phyloP scores from a whole-genome alignment of 2,329 filamentous ascomycete species.

The Fusarium succisae region DNA sequence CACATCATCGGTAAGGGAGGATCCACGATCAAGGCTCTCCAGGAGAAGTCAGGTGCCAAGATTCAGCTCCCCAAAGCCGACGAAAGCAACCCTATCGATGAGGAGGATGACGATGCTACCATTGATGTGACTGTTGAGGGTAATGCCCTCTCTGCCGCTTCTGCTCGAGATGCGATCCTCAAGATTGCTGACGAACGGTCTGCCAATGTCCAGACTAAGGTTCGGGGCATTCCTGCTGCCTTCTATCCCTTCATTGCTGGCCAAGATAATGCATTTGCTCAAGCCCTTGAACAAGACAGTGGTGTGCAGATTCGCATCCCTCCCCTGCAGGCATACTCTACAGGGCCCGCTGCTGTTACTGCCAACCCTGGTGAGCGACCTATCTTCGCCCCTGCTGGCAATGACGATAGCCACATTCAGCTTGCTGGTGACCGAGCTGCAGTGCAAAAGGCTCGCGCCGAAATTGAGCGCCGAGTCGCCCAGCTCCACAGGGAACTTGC shows the following conservation, averaged over 20 bases:
- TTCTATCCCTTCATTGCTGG: slow-evolving; percentile 97
- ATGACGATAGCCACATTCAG: slow-evolving; percentile 78
- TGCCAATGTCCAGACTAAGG: slow-evolving; percentile 80
- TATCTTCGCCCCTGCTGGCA: slow-evolving; percentile 74
- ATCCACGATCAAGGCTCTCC: slow-evolving; percentile 87
- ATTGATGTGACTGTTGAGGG: slow-evolving; percentile 92
- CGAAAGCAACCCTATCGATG: slow-evolving; percentile 62
- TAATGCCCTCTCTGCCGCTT: slow-evolving; percentile 85
- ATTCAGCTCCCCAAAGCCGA: slow-evolving; percentile 90
- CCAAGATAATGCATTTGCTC: slow-evolving; percentile 73
- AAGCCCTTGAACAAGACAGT: slow-evolving; percentile 77
- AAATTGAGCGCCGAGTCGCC: slow-evolving; percentile 81
- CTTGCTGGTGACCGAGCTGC: slow-evolving; percentile 86
- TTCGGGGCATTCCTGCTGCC: slow-evolving; percentile 87
- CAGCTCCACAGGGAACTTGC: slow-evolving; percentile 80
- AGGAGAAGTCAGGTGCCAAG: slow-evolving; percentile 87
- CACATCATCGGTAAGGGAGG: slow-evolving; percentile 95
- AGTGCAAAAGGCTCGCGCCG: slow-evolving; percentile 80
- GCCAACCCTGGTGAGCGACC: slow-evolving; percentile 71
- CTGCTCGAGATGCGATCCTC: slow-evolving; percentile 84
- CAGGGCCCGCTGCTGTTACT: slow-evolving; percentile 71
- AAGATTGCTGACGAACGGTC: slow-evolving; percentile 89
- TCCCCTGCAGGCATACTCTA: slow-evolving; percentile 79
- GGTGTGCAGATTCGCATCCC: slow-evolving; percentile 87
- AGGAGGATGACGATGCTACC: slow-evolving; percentile 83